phyloP scores from a whole-genome alignment of 2,329 filamentous ascomycete species.

The Neoarthrinium moseri region DNA sequence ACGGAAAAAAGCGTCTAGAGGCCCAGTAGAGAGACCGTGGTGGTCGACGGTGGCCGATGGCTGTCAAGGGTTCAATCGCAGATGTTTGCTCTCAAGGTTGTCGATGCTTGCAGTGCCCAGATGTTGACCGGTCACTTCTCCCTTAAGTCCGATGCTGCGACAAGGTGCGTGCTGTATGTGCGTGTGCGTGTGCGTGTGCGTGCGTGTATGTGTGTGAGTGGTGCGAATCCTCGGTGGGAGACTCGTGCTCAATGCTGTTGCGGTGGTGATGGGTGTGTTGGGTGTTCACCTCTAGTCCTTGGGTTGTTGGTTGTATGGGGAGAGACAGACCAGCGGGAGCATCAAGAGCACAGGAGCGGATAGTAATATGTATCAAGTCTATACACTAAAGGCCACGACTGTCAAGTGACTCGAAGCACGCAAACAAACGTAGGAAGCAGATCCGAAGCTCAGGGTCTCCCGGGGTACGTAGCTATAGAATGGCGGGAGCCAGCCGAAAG shows the following conservation, averaged over 20 bases:
- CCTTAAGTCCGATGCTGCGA: background rate
- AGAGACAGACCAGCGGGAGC: background rate
- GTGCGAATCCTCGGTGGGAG: no score
- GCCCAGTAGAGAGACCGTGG: background rate
- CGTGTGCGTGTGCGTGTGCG: background rate
- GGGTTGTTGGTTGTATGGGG: background rate
- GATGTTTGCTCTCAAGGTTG: no score
- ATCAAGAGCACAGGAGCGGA: background rate
- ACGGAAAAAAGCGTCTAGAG: background rate
- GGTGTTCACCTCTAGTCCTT: background rate
- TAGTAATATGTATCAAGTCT: background rate
- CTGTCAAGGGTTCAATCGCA: no score
- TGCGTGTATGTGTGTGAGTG: background rate
- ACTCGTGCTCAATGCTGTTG: no score
- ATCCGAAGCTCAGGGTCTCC: background rate
- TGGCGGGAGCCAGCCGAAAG: conserved; percentile 3
- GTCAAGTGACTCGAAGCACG: background rate
- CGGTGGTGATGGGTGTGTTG: background rate
- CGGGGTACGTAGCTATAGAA: background rate
- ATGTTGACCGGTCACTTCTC: background rate
- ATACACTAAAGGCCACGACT: background rate
- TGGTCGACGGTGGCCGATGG: no score
- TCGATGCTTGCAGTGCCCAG: no score
- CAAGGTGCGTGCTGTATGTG: background rate
- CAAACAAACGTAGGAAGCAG: background rate